Base-by-base conservation (phyloP, 1,284 basidiomycete species). In the Xerocomus minutiporus region DNA sequence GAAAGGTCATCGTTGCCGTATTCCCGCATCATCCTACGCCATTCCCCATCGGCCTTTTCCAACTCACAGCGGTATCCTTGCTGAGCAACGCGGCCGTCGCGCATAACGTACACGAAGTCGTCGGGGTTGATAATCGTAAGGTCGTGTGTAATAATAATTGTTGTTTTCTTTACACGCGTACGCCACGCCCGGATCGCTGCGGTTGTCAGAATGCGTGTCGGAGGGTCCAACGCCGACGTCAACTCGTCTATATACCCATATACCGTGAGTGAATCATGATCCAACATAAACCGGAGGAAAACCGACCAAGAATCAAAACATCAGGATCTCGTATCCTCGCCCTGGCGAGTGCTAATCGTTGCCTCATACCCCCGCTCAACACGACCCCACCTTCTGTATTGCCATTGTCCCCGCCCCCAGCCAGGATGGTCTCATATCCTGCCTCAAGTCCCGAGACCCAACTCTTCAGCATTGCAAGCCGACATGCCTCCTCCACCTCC, bases 71-170 rank as follows among this genome's bases (percentile, higher is more conserved):
- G 82, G 72, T 84, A 98, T 1, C 96, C 96, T 63, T 94, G 87
- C 66, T 98, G 90, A 36, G 85, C 86, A n/a, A 98, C 82, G 0
- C 70, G 59, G 0, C 95, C 96, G 25, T 84, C 75, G 58, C 86
- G 84, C 76, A 99, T 84, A 4, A 98, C 88, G 67, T 98, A 97
- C 13, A 96, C 88, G 61, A 96, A 98, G 69, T 98, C 95, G 15
- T 77, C 71, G 0, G 75, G 51, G 4, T 74, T 74, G 60, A 99
- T 91, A 62, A 94, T 91, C 0, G 87, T 86, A 11, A 98, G 81
- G 63, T 98, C 95, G 69, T 98, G 96, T 0, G 95, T 97, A 71
- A 98, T 97, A 55, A 98, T 87, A 64, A 99, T 87, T 0, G 96
- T 99, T 0, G 95, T 97, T 64, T 83, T 86, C 70, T 90, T 88